A percentile compares a stretch with the other conserved stretches of the same genome.
phyloP scores from a whole-genome alignment of 2,329 filamentous ascomycete genomes.

The Metarhizium guizhouense region DNA sequence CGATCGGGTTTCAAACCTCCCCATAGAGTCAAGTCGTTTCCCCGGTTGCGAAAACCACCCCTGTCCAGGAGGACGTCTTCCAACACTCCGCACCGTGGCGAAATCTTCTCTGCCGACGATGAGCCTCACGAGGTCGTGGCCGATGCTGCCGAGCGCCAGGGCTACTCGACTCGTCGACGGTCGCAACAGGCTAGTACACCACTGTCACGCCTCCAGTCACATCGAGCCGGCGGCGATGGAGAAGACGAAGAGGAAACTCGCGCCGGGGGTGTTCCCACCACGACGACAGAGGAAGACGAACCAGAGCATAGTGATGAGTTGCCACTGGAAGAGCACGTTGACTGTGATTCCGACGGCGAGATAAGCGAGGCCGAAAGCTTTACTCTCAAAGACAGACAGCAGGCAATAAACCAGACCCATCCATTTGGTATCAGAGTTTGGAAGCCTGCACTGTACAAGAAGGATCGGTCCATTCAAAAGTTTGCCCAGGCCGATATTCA shows the following conservation, averaged over 20 bases:
- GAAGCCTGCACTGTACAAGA: constrained; percentile 98
- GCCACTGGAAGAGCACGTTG: constrained; percentile 37
- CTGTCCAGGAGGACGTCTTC: constrained; percentile 69
- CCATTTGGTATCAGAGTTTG: constrained; percentile 97
- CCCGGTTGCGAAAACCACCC: constrained; percentile 59
- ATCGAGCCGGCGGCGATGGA: constrained; percentile 11
- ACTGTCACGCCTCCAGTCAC: constrained; percentile 35
- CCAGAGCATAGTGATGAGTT: constrained; percentile 27
- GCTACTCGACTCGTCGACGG: constrained; percentile 24
- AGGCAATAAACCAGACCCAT: constrained; percentile 97
- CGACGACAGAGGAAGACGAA: constrained; percentile 12
- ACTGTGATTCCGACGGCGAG: constrained; percentile 59
- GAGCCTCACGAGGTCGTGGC: constrained; percentile 71
- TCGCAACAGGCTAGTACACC: constrained; percentile 19
- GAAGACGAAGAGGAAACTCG: constrained; percentile 15
- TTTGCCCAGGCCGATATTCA: constrained; percentile 96
- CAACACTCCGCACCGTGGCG: constrained; percentile 69
- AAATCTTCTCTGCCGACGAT: constrained; percentile 87
- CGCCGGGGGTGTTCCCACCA: constrained; percentile 6
- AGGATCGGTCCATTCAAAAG: constrained; percentile 90
- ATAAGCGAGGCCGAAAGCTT: constrained; percentile 95
- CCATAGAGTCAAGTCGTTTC: constrained; percentile 38
- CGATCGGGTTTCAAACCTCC: constrained; percentile 33
- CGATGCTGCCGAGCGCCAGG: constrained; percentile 36
- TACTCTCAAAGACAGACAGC: constrained; percentile 90